Evolutionary conservation across 352 stramenopile species (phyloP).

Genomic region (Phytophthora sp.): DNA sequence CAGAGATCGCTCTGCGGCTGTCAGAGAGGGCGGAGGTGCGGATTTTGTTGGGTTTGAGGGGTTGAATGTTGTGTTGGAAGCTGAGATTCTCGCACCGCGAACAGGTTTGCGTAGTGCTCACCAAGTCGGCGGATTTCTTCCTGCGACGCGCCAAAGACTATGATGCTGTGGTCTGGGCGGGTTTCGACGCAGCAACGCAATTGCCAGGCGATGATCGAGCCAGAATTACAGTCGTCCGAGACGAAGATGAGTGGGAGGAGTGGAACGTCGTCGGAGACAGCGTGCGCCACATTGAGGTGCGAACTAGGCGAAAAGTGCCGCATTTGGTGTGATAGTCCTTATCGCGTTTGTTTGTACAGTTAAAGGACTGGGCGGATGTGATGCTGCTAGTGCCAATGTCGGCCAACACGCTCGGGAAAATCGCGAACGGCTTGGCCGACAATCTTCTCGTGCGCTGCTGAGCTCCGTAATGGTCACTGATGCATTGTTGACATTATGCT

Average conservation of each 20-base stretch:
- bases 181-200: constrained; percentile 48
- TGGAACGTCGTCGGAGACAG: constrained; percentile 85
- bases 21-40: constrained; percentile 61
- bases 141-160: constrained; percentile 78
- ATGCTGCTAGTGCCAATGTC: constrained; percentile 90
- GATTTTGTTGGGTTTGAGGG: background rate
- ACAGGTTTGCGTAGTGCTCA: constrained; percentile 84
- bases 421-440: constrained; percentile 94
- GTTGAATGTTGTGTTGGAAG: background rate
- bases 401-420: constrained; percentile 91
- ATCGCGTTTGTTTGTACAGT: constrained; percentile 38
- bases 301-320: background rate
- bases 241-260: constrained; percentile 83
- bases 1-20: constrained; percentile 78
- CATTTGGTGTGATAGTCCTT: background rate
- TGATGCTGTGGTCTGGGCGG: constrained; percentile 49
- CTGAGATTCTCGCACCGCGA: background rate
- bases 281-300: constrained; percentile 90
- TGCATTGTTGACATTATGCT: constrained; percentile 8
- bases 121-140: constrained; percentile 86
- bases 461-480: background rate
- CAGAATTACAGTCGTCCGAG: constrained; percentile 56
- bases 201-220: background rate
- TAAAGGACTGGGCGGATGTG: constrained; percentile 96
- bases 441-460: constrained; percentile 88